Evolutionary conservation across 208 protist genomes (phyloP).

Genomic region (Plasmodiophora brassicae): DNA sequence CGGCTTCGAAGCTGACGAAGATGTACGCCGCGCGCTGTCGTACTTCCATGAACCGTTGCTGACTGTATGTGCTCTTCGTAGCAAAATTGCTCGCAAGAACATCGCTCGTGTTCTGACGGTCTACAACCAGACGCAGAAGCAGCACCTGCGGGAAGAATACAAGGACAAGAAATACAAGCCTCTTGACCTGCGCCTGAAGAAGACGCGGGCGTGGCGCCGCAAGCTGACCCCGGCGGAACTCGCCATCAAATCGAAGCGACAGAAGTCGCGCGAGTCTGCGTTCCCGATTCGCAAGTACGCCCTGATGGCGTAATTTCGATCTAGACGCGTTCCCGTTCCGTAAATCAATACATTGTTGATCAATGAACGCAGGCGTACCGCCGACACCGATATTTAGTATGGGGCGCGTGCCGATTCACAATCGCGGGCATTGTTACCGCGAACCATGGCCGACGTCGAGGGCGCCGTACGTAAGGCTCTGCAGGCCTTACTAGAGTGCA

Average conservation of each 20-base stretch:
- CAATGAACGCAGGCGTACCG: no score
- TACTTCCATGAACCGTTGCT: constrained; percentile 1
- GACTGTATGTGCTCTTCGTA: constrained; percentile 39
- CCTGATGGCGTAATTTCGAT: constrained; percentile 52
- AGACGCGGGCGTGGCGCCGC: constrained; percentile 71
- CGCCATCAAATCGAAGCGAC: constrained; percentile 50
- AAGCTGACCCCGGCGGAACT: constrained; percentile 57
- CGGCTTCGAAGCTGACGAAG: constrained; percentile 80
- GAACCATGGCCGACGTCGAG: background rate
- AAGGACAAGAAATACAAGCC: constrained; percentile 73
- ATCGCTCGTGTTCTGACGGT: constrained; percentile 93
- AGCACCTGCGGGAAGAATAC: constrained; percentile 85
- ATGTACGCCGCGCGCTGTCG: constrained; percentile 57
- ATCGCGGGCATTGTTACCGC: background rate
- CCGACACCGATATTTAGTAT: no score
- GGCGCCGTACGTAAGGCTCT: background rate
- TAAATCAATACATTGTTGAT: no score
- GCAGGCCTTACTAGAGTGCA: background rate
- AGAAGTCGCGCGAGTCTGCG: constrained; percentile 57
- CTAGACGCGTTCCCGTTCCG: no score
- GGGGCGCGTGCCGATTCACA: background rate
- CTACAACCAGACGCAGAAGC: constrained; percentile 85
- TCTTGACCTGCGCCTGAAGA: constrained; percentile 67
- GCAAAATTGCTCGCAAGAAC: constrained; percentile 83
- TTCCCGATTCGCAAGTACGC: constrained; percentile 70